phyloP scores from a whole-genome alignment of 345 rosid genomes.

The Viola odorata region DNA sequence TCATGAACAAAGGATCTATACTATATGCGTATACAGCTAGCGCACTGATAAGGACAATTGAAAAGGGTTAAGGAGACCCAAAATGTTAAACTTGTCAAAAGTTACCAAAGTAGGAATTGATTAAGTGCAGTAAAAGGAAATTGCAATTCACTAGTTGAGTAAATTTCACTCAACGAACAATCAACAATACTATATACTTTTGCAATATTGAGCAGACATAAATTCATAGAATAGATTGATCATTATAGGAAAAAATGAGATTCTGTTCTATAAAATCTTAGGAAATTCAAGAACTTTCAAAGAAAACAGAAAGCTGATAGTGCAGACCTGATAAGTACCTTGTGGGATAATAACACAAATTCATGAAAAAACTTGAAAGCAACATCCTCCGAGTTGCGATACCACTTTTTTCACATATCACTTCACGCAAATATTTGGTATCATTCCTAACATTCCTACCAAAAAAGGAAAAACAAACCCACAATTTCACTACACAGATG shows the following conservation, averaged over 20 bases:
- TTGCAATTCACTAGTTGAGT: not conserved
- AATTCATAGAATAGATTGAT: not conserved
- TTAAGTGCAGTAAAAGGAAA: not conserved
- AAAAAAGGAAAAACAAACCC: conserved; percentile 1
- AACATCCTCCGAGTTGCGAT: conserved; percentile 46
- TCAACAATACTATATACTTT: not conserved
- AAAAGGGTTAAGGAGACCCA: too few species aligned
- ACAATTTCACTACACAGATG: not conserved
- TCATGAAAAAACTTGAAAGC: conserved; percentile 52
- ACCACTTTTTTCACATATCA: conserved; percentile 28
- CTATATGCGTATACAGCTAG: too few species aligned
- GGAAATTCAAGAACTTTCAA: not conserved
- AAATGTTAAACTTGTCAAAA: too few species aligned
- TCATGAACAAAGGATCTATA: too few species aligned
- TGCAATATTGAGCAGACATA: not conserved
- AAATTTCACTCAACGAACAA: not conserved
- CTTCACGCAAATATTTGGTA: conserved; percentile 32
- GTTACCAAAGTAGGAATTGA: too few species aligned
- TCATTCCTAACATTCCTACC: conserved; percentile 35
- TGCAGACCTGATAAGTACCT: conserved; percentile 96
- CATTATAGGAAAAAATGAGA: not conserved
- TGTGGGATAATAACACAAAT: conserved; percentile 57
- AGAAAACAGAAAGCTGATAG: conserved; percentile 23
- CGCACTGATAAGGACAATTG: too few species aligned
- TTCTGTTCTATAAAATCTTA: too few species aligned